These are phyloP conservation scores for Nothophytophthora sp. DNA, from an alignment of 352 stramenopile species.

Conservation along the genomic window DNA sequence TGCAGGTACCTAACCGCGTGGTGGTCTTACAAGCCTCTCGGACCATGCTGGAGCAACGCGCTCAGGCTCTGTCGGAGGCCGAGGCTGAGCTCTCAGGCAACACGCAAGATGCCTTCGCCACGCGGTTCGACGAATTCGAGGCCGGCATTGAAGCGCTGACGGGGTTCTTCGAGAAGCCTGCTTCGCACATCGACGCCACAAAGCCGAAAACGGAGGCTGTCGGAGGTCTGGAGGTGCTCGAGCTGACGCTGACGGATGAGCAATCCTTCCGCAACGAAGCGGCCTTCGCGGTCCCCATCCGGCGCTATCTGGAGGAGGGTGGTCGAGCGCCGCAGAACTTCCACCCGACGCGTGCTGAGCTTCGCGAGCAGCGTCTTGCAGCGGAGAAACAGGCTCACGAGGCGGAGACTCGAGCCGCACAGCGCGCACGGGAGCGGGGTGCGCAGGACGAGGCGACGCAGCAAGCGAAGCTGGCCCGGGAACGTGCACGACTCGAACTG, in stretches of 20 bases:
- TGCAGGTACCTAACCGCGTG: constrained; percentile 70
- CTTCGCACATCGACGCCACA: not conserved
- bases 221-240: constrained; percentile 65
- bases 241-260: constrained; percentile 54
- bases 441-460: constrained; percentile 50
- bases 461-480: constrained; percentile 46
- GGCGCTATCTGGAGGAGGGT: constrained; percentile 79
- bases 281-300: constrained; percentile 45
- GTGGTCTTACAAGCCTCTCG: constrained; percentile 57
- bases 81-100: constrained; percentile 61
- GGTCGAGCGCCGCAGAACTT: constrained; percentile 76
- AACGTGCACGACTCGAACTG: constrained; percentile 66
- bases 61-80: constrained; percentile 56
- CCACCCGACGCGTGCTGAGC: constrained; percentile 74
- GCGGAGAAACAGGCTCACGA: constrained; percentile 46
- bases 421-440: constrained; percentile 44
- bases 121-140: constrained; percentile 49
- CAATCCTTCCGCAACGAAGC: constrained; percentile 42
- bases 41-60: constrained; percentile 54
- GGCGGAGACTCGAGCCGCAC: constrained; percentile 36
- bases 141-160: constrained; percentile 48
- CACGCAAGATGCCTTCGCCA: constrained; percentile 56
- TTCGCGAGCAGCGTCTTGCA: constrained; percentile 45
- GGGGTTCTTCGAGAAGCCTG: constrained; percentile 65
- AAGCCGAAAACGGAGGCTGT: constrained; percentile 6